Evolutionary conservation across 1,284 basidiomycete genomes (phyloP).

Genomic region (Hypsizygus ulmarius): DNA sequence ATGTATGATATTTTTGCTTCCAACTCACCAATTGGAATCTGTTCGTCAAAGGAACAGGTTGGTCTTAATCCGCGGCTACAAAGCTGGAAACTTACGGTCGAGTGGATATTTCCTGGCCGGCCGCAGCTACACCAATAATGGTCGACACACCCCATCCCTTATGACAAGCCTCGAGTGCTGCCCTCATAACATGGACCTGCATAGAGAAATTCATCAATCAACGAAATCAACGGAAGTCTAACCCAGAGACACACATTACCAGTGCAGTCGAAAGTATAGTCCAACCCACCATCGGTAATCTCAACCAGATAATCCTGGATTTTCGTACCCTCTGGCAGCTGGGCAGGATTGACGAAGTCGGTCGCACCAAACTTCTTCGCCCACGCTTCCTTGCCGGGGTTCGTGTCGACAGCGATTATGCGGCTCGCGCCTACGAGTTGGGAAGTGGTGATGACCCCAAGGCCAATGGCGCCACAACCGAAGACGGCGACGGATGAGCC

Average conservation of each 20-base stretch:
- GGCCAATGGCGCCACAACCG: conserved; percentile 94
- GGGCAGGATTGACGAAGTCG: conserved; percentile 88
- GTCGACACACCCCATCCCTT: conserved; percentile 99
- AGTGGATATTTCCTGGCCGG: conserved; percentile 97
- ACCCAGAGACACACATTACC: conserved; percentile 72
- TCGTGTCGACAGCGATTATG: conserved; percentile 93
- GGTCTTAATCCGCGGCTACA: conserved; percentile 6
- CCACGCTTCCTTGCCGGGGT: conserved; percentile 84
- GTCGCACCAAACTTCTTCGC: conserved; percentile 95
- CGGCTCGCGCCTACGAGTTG: conserved; percentile 77
- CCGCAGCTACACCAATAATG: conserved; percentile 91
- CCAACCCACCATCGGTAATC: conserved; percentile 94
- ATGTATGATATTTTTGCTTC: not conserved
- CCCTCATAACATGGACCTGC: conserved; percentile 89
- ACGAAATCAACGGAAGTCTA: not conserved
- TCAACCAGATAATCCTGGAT: conserved; percentile 92
- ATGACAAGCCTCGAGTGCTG: conserved; percentile 95
- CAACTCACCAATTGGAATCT: conserved; percentile 66
- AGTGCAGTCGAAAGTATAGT: conserved; percentile 97
- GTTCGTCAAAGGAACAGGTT: conserved; percentile 10
- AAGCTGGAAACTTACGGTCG: conserved; percentile 68
- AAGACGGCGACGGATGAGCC: conserved; percentile 91
- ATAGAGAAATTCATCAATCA: conserved; percentile 4
- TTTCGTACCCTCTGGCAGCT: conserved; percentile 73
- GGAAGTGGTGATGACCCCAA: conserved; percentile 88